Base-by-base conservation (phyloP, 805 yeast genomes). In the Candida odintsovae region DNA sequence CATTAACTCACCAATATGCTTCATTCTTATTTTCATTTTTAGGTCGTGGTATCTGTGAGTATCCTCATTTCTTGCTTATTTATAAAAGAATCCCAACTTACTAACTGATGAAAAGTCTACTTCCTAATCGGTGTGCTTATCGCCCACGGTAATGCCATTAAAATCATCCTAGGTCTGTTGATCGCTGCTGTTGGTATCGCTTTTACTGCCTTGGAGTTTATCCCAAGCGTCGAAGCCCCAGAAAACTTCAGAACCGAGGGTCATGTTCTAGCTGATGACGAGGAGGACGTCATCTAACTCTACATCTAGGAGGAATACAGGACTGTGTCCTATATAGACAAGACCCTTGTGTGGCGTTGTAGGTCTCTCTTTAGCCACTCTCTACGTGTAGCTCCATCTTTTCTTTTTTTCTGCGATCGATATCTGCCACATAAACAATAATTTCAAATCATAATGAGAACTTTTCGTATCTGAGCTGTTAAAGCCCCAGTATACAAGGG, bases 211-310 rank as follows among this genome's bases (percentile, higher is more conserved):
- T 72, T 88, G 57, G 94, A 88, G 64, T 83, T 84, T 43, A 65
- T 86, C 23, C 89, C 90, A 18, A 77, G 85, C 50, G 70, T 87
- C 38, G 82, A 86, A 44, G 84, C 90, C 25, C 97, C 96, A 18
- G 85, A 78, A 47, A 87, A 84, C 66, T 87, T 89, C 86, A 85
- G 76, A 57, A 67, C 74, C 35, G 81, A 71, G 38, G 71, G 72
- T n/a, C 71, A 63, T 36, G 63, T 66, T 7, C 48, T 68, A 16
- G 54, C 64, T 16, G 62, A 64, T 18, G 63, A 62, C 29, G 71
- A 66, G 23, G 70, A 64, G 19, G 71, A 67, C 42, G 51, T 59
- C 18, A 59, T 59, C 43, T 59, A 26, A 41, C 13, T 16, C 10
- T 10, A 16, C 5, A 6, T 9, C 28, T 10, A 25, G 12, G 12